phyloP scores from a whole-genome alignment of 2,329 filamentous ascomycete genomes.

The Xylariaceae sp. region DNA sequence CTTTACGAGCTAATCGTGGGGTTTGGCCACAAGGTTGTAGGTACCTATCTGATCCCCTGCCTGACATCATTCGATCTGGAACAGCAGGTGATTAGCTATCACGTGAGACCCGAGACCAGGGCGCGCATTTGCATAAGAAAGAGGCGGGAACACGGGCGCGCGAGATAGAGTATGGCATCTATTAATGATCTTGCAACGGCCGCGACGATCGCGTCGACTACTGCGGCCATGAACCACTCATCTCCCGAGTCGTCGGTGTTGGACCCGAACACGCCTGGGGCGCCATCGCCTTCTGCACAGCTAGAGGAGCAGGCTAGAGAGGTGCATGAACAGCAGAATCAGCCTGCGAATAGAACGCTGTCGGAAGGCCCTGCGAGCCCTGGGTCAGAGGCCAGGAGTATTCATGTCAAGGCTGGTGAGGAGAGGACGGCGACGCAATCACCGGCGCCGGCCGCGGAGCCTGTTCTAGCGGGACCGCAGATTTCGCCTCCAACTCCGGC shows the following conservation, averaged over 20 bases:
- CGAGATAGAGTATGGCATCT: slow-evolving; percentile 35
- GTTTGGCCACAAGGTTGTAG: slow-evolving; percentile 1
- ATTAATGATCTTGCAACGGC: slow-evolving; percentile 49
- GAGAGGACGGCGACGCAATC: slow-evolving; percentile 5
- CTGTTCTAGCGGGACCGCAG: slow-evolving; percentile 26
- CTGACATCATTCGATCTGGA: background rate
- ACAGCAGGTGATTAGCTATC: slow-evolving; percentile 5
- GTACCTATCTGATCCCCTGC: background rate
- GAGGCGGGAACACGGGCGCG: background rate
- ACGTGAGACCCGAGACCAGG: slow-evolving; percentile 3
- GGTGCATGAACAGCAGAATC: slow-evolving; percentile 12
- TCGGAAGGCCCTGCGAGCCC: slow-evolving; percentile 7
- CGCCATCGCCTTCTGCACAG: slow-evolving; percentile 16
- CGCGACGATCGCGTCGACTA: slow-evolving; percentile 42
- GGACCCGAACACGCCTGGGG: slow-evolving; percentile 11
- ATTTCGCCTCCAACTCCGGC: slow-evolving; percentile 24
- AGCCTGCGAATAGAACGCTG: background rate
- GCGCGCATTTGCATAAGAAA: background rate
- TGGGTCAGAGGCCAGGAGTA: slow-evolving; percentile 9
- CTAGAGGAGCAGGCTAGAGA: slow-evolving; percentile 17
- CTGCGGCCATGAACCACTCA: slow-evolving; percentile 22
- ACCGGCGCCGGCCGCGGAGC: slow-evolving; percentile 4
- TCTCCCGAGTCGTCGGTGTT: slow-evolving; percentile 13
- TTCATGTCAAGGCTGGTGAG: slow-evolving; percentile 6
- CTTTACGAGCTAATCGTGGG: slow-evolving; percentile 6